phyloP scores from a whole-genome alignment of 2,329 filamentous ascomycete species.

The Colletotrichum filicis region DNA sequence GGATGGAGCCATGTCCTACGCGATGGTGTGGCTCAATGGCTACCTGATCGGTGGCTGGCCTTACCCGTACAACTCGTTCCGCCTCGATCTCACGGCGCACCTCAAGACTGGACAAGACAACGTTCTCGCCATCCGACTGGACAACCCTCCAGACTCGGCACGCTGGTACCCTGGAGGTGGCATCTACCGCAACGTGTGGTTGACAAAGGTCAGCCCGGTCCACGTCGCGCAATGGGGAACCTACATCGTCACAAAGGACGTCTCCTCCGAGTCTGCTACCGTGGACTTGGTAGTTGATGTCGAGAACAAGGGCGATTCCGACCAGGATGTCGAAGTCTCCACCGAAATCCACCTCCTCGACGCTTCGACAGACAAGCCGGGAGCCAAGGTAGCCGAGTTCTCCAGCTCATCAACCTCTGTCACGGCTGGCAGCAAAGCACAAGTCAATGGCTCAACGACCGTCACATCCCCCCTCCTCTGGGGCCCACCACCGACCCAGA shows the following conservation, averaged over 20 bases:
- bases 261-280: conserved; percentile 56
- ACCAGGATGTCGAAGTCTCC: conserved; percentile 47
- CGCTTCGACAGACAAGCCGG: conserved; percentile 40
- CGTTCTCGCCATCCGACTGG: conserved; percentile 60
- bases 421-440: conserved; percentile 43
- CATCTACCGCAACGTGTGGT: conserved; percentile 65
- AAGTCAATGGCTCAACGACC: conserved; percentile 45
- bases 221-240: conserved; percentile 64
- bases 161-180: conserved; percentile 67
- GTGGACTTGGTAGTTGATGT: conserved; percentile 56
- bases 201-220: conserved; percentile 56
- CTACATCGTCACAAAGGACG: conserved; percentile 55
- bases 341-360: conserved; percentile 55
- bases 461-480: conserved; percentile 54
- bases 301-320: conserved; percentile 52
- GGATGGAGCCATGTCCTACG: conserved; percentile 63
- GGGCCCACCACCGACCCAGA: conserved; percentile 57
- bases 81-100: conserved; percentile 60
- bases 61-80: conserved; percentile 62
- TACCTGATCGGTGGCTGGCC: conserved; percentile 62
- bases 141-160: conserved; percentile 59
- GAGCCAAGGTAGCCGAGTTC: conserved; percentile 47
- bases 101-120: conserved; percentile 49
- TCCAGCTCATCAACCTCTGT: conserved; percentile 43
- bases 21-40: conserved; percentile 63